These are phyloP conservation scores for Metrosideros polymorpha DNA, from an alignment of 441 rosid genomes.

Conservation along the genomic window DNA sequence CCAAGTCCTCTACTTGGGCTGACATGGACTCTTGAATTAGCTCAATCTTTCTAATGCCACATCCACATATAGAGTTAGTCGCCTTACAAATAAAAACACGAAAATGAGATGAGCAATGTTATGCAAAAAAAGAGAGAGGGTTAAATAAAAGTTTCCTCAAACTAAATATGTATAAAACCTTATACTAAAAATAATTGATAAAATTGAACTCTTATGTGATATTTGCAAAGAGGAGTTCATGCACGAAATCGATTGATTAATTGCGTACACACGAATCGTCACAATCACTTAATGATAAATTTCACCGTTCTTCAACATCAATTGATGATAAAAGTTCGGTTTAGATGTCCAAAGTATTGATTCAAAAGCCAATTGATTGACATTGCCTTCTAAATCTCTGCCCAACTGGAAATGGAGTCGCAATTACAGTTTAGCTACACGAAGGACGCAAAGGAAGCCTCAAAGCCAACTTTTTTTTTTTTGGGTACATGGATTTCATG, in stretches of 20 bases:
- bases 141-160: neutral
- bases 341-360: neutral
- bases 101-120: neutral
- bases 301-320: neutral
- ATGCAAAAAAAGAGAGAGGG: neutral
- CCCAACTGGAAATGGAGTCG: neutral
- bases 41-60: neutral
- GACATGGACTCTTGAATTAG: neutral
- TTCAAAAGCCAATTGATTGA: neutral
- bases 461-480: constrained; percentile 15
- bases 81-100: neutral
- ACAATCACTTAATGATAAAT: neutral
- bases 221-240: neutral
- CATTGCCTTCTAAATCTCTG: neutral
- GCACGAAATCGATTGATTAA: neutral
- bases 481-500: constrained; percentile 20
- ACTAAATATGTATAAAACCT: neutral
- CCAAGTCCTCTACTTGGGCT: neutral
- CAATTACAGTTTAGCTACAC: neutral
- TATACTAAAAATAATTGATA: neutral
- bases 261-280: neutral
- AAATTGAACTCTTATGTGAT: neutral
- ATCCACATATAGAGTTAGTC: neutral
- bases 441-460: neutral
- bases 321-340: neutral